Conservation (phyloP, 495 filamentous ascomycete genomes). For the Hypoxylon subgilvum region DNA sequence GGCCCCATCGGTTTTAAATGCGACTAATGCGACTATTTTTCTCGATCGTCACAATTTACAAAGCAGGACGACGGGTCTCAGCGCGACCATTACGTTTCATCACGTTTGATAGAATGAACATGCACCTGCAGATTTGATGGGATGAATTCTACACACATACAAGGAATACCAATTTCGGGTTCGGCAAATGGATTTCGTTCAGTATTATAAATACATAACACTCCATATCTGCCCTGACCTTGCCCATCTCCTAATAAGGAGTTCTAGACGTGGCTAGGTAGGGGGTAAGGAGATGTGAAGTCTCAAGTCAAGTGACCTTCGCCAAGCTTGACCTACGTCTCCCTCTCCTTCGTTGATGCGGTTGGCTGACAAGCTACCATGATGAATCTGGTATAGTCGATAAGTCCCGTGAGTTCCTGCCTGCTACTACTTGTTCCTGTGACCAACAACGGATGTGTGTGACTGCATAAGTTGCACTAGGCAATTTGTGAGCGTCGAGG, state of each 20-base stretch:
- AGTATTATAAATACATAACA: not conserved
- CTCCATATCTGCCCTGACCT: not conserved
- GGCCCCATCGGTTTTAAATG: slow-evolving; percentile 1
- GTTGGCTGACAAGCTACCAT: slow-evolving; percentile 14
- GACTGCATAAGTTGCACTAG: slow-evolving; percentile 42
- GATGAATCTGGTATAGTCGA: slow-evolving; percentile 25
- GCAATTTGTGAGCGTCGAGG: slow-evolving; percentile 32
- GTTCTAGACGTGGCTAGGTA: not conserved
- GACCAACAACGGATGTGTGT: slow-evolving; percentile 42
- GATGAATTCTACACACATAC: slow-evolving; percentile 18
- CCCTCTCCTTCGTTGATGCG: slow-evolving; percentile 10
- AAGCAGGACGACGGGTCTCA: slow-evolving; percentile 21
- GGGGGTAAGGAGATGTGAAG: slow-evolving; percentile 7
- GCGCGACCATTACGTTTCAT: slow-evolving; percentile 31
- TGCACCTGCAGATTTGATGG: slow-evolving; percentile 14
- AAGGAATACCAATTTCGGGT: slow-evolving; percentile 23
- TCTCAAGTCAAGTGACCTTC: slow-evolving; percentile 37
- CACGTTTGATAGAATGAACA: slow-evolving; percentile 21
- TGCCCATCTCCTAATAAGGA: not conserved
- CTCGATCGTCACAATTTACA: slow-evolving; percentile 14
- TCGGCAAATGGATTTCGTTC: slow-evolving; percentile 35
- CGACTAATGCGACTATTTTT: no score
- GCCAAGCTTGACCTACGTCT: slow-evolving; percentile 16
- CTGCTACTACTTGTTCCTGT: slow-evolving; percentile 35
- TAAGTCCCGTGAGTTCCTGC: slow-evolving; percentile 40